Evolutionary conservation across 2,329 filamentous ascomycete genomes (phyloP).

Genomic region (Calonectria ilicicola): DNA sequence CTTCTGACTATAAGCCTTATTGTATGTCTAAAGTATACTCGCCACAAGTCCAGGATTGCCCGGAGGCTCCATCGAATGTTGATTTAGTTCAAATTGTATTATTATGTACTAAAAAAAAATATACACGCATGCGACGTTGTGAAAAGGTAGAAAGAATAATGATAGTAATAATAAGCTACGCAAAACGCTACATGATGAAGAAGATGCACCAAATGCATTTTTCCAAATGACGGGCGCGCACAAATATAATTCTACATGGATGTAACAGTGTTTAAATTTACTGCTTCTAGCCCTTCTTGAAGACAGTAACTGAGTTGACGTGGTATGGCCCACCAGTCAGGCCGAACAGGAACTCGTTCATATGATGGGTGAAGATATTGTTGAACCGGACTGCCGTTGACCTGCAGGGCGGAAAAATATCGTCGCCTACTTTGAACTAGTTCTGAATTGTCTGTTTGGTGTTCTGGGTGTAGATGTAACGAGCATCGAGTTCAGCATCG

Average conservation of each 20-base stretch:
- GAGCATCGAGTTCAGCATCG: neutral
- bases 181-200: too few relatives aligned
- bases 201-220: too few relatives aligned
- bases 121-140: too few relatives aligned
- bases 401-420: neutral
- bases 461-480: neutral
- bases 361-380: neutral
- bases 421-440: neutral
- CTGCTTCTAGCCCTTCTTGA: neutral
- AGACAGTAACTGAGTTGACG: neutral
- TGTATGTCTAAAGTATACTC: neutral
- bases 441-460: neutral
- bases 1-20: neutral
- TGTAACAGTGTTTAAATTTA: too few relatives aligned
- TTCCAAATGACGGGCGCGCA: too few relatives aligned
- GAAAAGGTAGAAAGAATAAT: too few relatives aligned
- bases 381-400: neutral
- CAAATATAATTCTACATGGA: too few relatives aligned
- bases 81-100: neutral
- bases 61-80: neutral
- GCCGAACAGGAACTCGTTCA: neutral
- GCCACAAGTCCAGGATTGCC: neutral
- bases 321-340: neutral
- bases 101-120: neutral
- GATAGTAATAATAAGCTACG: too few relatives aligned